Conservation (phyloP, 805 yeast species). For the Candida lessepsii region DNA sequence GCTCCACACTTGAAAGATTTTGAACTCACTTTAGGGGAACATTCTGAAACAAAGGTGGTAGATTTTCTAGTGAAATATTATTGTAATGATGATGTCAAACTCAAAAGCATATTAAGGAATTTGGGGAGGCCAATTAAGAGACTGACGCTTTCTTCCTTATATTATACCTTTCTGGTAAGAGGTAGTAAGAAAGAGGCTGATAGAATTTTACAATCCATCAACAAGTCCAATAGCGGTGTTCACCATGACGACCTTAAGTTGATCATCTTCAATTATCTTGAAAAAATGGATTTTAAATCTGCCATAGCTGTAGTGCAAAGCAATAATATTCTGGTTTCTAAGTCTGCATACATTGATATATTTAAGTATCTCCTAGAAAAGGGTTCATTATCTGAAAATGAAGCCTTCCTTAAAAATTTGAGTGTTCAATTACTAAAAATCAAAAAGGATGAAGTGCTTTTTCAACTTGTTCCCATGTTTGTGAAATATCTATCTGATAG, state of each 20-base stretch:
- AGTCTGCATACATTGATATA: constrained; percentile 24
- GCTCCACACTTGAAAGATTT: not conserved
- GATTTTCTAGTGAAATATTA: constrained; percentile 1
- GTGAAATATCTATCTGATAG: constrained; percentile 8
- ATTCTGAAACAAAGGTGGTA: not conserved
- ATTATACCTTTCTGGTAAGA: constrained; percentile 27
- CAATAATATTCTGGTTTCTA: constrained; percentile 22
- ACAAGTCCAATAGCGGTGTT: constrained; percentile 28
- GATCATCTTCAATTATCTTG: constrained; percentile 26
- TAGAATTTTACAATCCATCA: constrained; percentile 27
- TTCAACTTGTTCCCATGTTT: constrained; percentile 6
- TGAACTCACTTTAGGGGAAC: not conserved
- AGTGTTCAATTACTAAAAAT: not conserved
- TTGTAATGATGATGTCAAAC: constrained; percentile 1
- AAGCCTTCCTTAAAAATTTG: constrained; percentile 10
- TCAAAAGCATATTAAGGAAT: not conserved
- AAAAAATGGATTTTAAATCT: constrained; percentile 23
- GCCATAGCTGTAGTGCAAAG: constrained; percentile 22
- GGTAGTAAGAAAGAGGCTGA: constrained; percentile 29
- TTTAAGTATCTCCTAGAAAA: constrained; percentile 16
- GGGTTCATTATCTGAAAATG: not conserved
- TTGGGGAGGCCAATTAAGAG: constrained; percentile 20
- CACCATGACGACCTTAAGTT: constrained; percentile 25
- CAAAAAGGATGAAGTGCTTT: constrained; percentile 2
- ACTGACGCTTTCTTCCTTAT: constrained; percentile 32